Evolutionary conservation across 352 stramenopile genomes (phyloP), one percentile per base, ranked within the genome.

Genomic region (Pythium aristosporum): DNA sequence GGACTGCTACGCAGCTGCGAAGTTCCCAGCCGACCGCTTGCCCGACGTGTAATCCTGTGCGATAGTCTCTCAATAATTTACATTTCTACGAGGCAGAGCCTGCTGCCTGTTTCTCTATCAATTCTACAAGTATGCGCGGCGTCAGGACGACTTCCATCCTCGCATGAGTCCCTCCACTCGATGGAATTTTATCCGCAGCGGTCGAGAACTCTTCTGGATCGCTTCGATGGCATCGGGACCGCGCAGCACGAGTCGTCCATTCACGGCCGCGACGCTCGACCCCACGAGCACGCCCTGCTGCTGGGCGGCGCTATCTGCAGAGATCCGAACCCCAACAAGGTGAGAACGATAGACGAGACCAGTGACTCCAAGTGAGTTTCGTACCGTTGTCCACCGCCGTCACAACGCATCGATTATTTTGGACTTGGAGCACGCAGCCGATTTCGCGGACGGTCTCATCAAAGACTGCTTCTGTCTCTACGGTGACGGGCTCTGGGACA

Each of bases 141-240:
- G 32, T 61, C 49, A 64, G 16, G 54, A 64, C 10, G 50, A 41
- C 32, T 59, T 81, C 83, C 83, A 90, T 7, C 75, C 83, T 50
- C 80, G 74, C 81, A 91, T 92, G 18, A 92, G 72, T 0, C 81
- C 81, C 71, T 92, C 81, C n/a, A 92, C 81, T 15, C 82, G 85
- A 67, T 88, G 82, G 48, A 93, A 74, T 25, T 72, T 88, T 57
- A 93, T 73, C 53, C 75, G 63, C 30, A 93, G 69, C 15, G 85
- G 85, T 44, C 85, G 80, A 36, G 71, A 53, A 4, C 76, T 82
- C 12, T 75, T 80, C 54, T 76, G 72, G 50, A 93, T 85, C 43
- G 74, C 65, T 13, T 57, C 68, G 43, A 92, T 73, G 39, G 77
- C 62, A 21, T 91, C 82, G 32, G 68, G 67, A 12, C 74, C 77